Percentiles rank a stretch among this genome's conserved stretches.
These are phyloP conservation scores for Sarocladium oryzae DNA, from an alignment of 2,329 filamentous ascomycete genomes.

Conservation along the genomic window DNA sequence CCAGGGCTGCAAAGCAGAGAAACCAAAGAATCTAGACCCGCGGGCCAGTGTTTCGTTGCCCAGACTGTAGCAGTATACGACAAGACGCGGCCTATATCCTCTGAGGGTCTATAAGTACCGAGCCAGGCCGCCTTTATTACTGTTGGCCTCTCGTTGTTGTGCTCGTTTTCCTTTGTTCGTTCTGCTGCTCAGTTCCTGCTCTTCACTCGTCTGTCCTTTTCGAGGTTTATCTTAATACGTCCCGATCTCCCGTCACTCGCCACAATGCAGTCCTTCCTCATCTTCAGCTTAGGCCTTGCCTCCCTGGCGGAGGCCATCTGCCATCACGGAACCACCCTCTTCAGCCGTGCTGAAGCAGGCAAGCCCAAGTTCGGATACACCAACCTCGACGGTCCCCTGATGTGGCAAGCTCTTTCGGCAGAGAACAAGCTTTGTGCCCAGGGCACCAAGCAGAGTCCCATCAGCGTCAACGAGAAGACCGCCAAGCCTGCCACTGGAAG, in stretches of 20 bases:
- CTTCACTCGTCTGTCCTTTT: neutral
- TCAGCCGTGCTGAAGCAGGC: slow-evolving; percentile 22
- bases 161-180: neutral
- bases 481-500: slow-evolving; percentile 19
- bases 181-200: neutral
- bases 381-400: slow-evolving; percentile 36
- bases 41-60: neutral
- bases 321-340: slow-evolving; percentile 29
- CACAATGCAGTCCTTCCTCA: slow-evolving; percentile 16
- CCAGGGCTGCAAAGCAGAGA: neutral
- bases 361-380: slow-evolving; percentile 35
- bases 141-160: neutral
- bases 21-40: neutral
- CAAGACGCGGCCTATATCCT: neutral
- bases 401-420: slow-evolving; percentile 39
- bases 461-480: slow-evolving; percentile 33
- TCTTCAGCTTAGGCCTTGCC: slow-evolving; percentile 15
- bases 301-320: slow-evolving; percentile 20
- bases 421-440: slow-evolving; percentile 36
- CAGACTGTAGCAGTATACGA: neutral
- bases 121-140: neutral
- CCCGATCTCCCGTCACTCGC: neutral
- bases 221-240: neutral
- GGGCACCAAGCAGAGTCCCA: slow-evolving; percentile 45
- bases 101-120: slow-evolving; percentile 1